A percentile compares a stretch with the other conserved stretches of the same genome.
phyloP scores from a whole-genome alignment of 2,329 filamentous ascomycete species.

The Pseudocercospora musae region DNA sequence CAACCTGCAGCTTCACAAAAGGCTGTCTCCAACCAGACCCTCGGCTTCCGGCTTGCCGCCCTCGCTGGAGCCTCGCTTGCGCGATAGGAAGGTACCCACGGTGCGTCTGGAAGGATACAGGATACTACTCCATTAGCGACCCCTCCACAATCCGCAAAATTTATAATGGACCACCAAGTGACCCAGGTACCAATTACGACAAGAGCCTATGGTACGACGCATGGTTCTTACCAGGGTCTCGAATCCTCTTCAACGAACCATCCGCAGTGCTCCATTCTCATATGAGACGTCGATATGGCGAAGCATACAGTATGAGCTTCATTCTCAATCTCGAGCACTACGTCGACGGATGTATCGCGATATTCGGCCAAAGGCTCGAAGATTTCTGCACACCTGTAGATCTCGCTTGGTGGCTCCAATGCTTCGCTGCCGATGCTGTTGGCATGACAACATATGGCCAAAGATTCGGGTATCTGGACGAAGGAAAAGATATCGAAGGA shows the following conservation, averaged over 20 bases:
- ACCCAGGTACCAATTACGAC: slow-evolving; percentile 16
- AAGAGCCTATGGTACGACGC: slow-evolving; percentile 14
- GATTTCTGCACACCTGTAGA: slow-evolving; percentile 5
- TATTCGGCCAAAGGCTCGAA: slow-evolving; percentile 6
- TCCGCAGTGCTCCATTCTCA: neutral
- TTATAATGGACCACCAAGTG: slow-evolving; percentile 3
- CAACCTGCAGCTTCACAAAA: slow-evolving; percentile 30
- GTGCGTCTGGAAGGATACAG: neutral
- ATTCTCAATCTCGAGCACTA: slow-evolving; percentile 14
- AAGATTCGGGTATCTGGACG: slow-evolving; percentile 39
- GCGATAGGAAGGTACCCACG: no score
- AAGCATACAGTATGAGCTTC: slow-evolving; percentile 17
- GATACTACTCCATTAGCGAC: slow-evolving; percentile 24
- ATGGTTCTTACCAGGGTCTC: neutral
- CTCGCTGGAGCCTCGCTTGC: no score
- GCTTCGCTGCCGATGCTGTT: slow-evolving; percentile 43
- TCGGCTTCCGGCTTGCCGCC: no score
- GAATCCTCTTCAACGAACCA: slow-evolving; percentile 1
- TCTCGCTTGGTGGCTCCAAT: slow-evolving; percentile 20
- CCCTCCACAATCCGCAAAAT: slow-evolving; percentile 22
- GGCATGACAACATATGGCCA: slow-evolving; percentile 35
- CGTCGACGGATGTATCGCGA: slow-evolving; percentile 8
- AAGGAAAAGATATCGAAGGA: slow-evolving; percentile 33
- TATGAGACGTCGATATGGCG: slow-evolving; percentile 4
- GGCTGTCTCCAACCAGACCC: no score